Evolutionary conservation across 2,329 filamentous ascomycete genomes (phyloP).

Genomic region (Ascocoryne sarcoides): DNA sequence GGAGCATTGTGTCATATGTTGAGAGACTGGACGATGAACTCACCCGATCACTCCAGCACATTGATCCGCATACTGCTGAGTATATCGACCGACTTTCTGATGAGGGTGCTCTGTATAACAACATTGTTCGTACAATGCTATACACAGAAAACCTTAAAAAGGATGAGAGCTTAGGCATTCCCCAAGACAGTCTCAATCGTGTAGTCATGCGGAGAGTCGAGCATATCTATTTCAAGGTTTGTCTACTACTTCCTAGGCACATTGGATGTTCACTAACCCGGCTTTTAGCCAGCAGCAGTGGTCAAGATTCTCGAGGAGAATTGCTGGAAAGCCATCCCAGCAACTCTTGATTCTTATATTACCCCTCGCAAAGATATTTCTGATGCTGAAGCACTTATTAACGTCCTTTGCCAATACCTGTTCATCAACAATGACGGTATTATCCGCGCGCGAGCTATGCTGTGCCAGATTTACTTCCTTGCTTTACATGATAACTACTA

Average conservation of each 20-base stretch:
- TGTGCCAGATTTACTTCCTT: conserved; percentile 98
- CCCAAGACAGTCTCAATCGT: conserved; percentile 85
- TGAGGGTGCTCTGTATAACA: conserved; percentile 83
- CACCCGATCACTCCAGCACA: conserved; percentile 90
- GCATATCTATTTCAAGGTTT: conserved; percentile 95
- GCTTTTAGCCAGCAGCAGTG: conserved; percentile 67
- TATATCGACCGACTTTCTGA: conserved; percentile 94
- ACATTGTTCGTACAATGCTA: conserved; percentile 77
- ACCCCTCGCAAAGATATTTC: conserved; percentile 61
- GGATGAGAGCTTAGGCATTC: conserved; percentile 58
- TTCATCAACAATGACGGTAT: conserved; percentile 94
- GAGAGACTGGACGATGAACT: conserved; percentile 97
- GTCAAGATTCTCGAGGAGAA: conserved; percentile 91
- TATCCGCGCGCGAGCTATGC: conserved; percentile 90
- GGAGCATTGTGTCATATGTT: conserved; percentile 87
- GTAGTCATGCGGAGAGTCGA: conserved; percentile 90
- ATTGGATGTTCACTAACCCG: no score
- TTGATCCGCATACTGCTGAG: conserved; percentile 96
- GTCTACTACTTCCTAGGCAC: conserved; percentile 16
- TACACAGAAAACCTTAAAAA: conserved; percentile 80
- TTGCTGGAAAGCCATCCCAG: conserved; percentile 75
- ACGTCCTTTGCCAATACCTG: conserved; percentile 86
- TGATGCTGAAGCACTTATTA: conserved; percentile 69
- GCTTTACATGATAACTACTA: conserved; percentile 97
- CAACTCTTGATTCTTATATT: conserved; percentile 64